Base-by-base conservation (phyloP, 2,329 filamentous ascomycete species). In the Sporothrix brunneoviolacea region DNA sequence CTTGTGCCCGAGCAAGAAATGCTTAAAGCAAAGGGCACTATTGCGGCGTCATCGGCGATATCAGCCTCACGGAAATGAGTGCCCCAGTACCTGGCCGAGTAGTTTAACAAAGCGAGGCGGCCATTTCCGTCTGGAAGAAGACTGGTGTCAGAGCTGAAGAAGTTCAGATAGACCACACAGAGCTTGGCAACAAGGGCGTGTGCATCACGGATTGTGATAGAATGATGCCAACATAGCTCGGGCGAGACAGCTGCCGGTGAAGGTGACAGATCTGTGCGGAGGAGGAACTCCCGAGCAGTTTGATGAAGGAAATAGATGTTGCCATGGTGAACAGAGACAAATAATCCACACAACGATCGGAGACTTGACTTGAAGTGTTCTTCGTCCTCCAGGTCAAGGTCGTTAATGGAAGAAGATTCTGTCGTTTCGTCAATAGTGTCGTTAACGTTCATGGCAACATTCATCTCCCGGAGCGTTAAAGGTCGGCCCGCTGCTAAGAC, bases 231-330 rank as follows among this genome's bases (percentile, higher is more conserved):
- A 37, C 19, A 12, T 21, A 37, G 42, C 19, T 18, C 35, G 30
- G 45, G 12, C 27, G 27, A 33, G 22, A 16, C 16, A 4, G 36
- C 16, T 32, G 4, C 21, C 38, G 55, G n/a, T 41, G 51, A 49
- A 19, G 48, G 16, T 22, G 45, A 10, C 19, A 51, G 42, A 24
- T 55, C 50, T 2, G 27, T 18, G 16, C 24, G 8, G 4, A 62
- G 52, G 37, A 65, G 62, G 54, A 66, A 66, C 49, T 65, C 61
- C 13, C 60, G 55, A 40, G 62, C 64, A 10, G 62, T 65, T 58
- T 65, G 61, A 53, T 66, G 62, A 21, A 65, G 50, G 33, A 66
- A 59, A 41, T 64, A 62, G 40, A 66, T 39, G 9, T 43, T 62
- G n/a, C 49, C 56, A 10, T 61, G 40, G 36, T 65, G 10, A 16